phyloP scores from a whole-genome alignment of 139 green algal genomes.

The Spirogloea muscicola region DNA sequence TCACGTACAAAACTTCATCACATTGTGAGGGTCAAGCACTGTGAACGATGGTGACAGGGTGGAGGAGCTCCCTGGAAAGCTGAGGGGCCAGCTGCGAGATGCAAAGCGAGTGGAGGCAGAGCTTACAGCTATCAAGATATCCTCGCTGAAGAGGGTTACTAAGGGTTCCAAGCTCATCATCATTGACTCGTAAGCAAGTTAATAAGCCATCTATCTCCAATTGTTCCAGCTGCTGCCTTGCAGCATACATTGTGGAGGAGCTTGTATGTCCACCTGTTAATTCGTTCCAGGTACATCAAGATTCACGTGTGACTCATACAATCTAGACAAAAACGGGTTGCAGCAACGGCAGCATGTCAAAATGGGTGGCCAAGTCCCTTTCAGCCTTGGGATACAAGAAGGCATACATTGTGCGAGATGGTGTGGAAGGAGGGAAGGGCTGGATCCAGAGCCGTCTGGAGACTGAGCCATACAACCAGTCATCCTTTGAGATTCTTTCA shows the following conservation, averaged over 20 bases:
- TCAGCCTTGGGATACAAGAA: conserved; percentile 20
- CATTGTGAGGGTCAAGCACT: not conserved
- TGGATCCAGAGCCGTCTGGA: conserved; percentile 39
- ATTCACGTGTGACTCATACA: not conserved
- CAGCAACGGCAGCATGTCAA: conserved; percentile 22
- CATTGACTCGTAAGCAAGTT: conserved; percentile 37
- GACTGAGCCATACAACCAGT: conserved; percentile 15
- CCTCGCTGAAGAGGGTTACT: conserved; percentile 22
- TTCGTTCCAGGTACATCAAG: too few species aligned
- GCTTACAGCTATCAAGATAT: conserved; percentile 40
- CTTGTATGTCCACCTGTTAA: too few species aligned
- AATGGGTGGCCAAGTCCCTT: conserved; percentile 17
- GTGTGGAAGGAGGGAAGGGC: conserved; percentile 16
- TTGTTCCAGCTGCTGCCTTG: too few species aligned
- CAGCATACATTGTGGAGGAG: too few species aligned
- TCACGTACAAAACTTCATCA: not conserved
- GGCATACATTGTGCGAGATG: conserved; percentile 20
- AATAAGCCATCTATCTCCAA: too few species aligned
- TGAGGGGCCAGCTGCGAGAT: conserved; percentile 32
- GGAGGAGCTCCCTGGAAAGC: conserved; percentile 35
- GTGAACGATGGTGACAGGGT: conserved; percentile 1
- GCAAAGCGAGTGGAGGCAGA: conserved; percentile 26
- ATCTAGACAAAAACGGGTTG: not conserved
- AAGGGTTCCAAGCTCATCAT: conserved; percentile 36
- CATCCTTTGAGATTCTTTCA: conserved; percentile 18